Percentiles rank a stretch among this genome's conserved stretches.
phyloP scores from a whole-genome alignment of 2,329 filamentous ascomycete species.

The Raffaelea albimanens region DNA sequence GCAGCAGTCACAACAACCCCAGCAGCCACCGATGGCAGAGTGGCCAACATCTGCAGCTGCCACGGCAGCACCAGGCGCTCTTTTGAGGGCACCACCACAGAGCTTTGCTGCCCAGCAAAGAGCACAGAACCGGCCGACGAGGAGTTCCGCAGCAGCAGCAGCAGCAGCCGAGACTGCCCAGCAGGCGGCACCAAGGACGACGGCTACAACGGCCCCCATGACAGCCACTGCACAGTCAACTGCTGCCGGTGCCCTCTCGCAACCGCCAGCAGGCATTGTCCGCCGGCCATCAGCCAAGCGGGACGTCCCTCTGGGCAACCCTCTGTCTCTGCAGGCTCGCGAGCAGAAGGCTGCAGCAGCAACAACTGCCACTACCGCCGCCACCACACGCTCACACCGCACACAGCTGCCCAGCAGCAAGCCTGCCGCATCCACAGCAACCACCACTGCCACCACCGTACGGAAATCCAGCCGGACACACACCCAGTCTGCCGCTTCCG shows the following conservation, averaged over 20 bases:
- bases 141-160: background rate
- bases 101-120: slow-evolving; percentile 60
- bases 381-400: background rate
- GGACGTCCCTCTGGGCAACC: slow-evolving; percentile 11
- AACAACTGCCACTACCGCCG: background rate
- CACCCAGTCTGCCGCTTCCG: too few species aligned
- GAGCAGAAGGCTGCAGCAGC: slow-evolving; percentile 9
- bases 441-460: background rate
- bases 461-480: background rate
- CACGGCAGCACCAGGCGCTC: slow-evolving; percentile 12
- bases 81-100: slow-evolving; percentile 47
- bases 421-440: slow-evolving; percentile 1
- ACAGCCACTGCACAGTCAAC: too few species aligned
- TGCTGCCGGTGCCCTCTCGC: background rate
- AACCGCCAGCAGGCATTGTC: background rate
- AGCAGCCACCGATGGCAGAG: slow-evolving; percentile 13
- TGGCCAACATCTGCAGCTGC: slow-evolving; percentile 23
- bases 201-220: too few species aligned
- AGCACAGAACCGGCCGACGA: slow-evolving; percentile 39
- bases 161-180: background rate
- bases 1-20: background rate
- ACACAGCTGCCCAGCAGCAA: slow-evolving; percentile 12
- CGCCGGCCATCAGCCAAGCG: slow-evolving; percentile 8
- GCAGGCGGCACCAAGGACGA: too few species aligned
- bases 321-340: slow-evolving; percentile 13